phyloP scores from a whole-genome alignment of 1,284 basidiomycete species.

The Abortiporus biennis region DNA sequence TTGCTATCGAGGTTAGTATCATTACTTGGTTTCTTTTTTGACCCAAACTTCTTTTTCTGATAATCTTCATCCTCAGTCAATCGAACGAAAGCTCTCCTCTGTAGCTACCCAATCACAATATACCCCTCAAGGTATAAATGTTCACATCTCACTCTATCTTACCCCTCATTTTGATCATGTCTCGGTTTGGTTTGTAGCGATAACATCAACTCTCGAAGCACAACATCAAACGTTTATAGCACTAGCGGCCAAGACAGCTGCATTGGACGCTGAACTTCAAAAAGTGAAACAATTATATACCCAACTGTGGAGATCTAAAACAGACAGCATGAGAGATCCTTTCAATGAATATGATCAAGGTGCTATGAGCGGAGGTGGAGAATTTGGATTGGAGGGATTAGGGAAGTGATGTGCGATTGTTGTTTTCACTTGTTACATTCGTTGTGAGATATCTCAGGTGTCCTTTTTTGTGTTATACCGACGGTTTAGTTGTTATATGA shows the following conservation, averaged over 20 bases:
- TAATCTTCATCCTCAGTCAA: too few species aligned
- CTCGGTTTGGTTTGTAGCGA: slow-evolving; percentile 34
- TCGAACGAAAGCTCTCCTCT: slow-evolving; percentile 72
- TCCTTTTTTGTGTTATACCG: too few species aligned
- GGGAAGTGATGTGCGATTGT: slow-evolving; percentile 14
- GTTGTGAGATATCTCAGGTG: too few species aligned
- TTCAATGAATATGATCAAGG: slow-evolving; percentile 61
- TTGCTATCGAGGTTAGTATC: slow-evolving; percentile 63
- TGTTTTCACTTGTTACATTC: too few species aligned
- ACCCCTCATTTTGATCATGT: neutral
- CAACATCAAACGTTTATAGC: slow-evolving; percentile 70
- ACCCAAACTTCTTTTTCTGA: too few species aligned
- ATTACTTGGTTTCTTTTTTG: slow-evolving; percentile 2
- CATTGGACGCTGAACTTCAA: slow-evolving; percentile 63
- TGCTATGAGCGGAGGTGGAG: slow-evolving; percentile 37
- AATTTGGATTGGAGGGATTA: slow-evolving; percentile 32
- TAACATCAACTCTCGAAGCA: slow-evolving; percentile 66
- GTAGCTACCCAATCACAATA: slow-evolving; percentile 53
- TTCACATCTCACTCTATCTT: slow-evolving; percentile 5
- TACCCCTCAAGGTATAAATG: slow-evolving; percentile 64
- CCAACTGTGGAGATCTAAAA: slow-evolving; percentile 63
- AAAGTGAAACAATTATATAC: slow-evolving; percentile 63
- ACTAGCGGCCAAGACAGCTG: slow-evolving; percentile 65
- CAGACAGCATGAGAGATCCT: slow-evolving; percentile 68
- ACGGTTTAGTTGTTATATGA: too few species aligned